These are phyloP conservation scores for Circinella minor DNA, from an alignment of 371 early-diverging fungal species.

Conservation along the genomic window DNA sequence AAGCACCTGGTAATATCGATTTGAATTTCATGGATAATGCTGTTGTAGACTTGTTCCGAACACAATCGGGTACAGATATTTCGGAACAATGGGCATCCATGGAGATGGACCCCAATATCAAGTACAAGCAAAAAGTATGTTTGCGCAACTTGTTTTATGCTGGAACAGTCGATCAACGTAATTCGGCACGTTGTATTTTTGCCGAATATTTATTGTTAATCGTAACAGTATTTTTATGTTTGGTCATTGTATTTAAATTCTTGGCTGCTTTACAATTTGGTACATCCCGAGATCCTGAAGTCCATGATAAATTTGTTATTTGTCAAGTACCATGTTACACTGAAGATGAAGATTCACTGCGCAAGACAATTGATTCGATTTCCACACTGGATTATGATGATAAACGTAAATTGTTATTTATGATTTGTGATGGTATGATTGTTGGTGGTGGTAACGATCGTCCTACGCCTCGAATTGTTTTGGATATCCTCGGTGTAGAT, in stretches of 20 bases:
- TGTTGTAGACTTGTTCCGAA: conserved; percentile 64
- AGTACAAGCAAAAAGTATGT: conserved; percentile 53
- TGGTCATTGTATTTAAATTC: conserved; percentile 87
- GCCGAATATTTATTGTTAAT: conserved; percentile 82
- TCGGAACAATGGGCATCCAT: conserved; percentile 57
- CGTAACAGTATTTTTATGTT: conserved; percentile 73
- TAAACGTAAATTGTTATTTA: conserved; percentile 71
- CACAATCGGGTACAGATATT: conserved; percentile 63
- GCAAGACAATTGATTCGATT: conserved; percentile 73
- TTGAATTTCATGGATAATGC: conserved; percentile 47
- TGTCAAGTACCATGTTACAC: conserved; percentile 81
- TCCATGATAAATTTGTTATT: conserved; percentile 86
- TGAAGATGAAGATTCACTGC: conserved; percentile 73
- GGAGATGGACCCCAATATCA: conserved; percentile 26
- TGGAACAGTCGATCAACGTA: conserved; percentile 83
- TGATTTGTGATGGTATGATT: conserved; percentile 83
- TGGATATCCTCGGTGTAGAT: conserved; percentile 82
- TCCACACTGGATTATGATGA: conserved; percentile 67
- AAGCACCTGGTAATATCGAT: conserved; percentile 33
- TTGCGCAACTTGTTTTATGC: conserved; percentile 79
- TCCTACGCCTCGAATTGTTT: conserved; percentile 88
- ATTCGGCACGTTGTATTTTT: conserved; percentile 76
- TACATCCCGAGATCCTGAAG: conserved; percentile 67
- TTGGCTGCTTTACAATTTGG: conserved; percentile 82
- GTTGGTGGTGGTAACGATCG: conserved; percentile 87